phyloP scores from a whole-genome alignment of 768 basidiomycete species.

The Hysterangium stoloniferum region DNA sequence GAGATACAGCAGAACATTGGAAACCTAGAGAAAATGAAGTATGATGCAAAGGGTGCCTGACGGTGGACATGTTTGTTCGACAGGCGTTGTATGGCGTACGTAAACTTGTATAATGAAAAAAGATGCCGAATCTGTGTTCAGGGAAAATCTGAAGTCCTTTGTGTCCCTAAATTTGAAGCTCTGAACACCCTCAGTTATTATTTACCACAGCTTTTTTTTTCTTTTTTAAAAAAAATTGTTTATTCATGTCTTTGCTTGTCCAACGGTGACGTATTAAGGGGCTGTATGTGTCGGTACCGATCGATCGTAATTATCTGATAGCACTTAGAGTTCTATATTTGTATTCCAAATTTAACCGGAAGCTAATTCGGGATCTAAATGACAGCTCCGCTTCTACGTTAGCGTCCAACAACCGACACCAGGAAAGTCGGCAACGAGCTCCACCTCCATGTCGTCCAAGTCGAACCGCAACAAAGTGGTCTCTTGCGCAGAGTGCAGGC shows the following conservation, averaged over 20 bases:
- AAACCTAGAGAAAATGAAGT: slow-evolving; percentile 11
- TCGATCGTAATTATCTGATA: not conserved
- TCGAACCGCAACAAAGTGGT: slow-evolving; percentile 16
- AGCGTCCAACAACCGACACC: not conserved
- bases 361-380: not conserved
- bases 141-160: too few species aligned
- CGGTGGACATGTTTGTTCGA: not conserved
- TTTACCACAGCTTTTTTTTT: not conserved
- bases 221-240: not conserved
- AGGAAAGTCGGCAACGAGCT: not conserved
- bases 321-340: not conserved
- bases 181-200: too few species aligned
- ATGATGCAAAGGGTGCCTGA: slow-evolving; percentile 14
- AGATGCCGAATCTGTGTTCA: not conserved
- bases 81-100: not conserved
- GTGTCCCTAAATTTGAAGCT: too few species aligned
- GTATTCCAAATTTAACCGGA: too few species aligned
- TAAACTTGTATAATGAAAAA: not conserved
- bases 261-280: not conserved
- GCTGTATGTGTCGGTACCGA: not conserved
- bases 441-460: slow-evolving; percentile 8
- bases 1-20: slow-evolving; percentile 7
- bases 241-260: not conserved
- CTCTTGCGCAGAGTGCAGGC: slow-evolving; percentile 32
- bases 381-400: not conserved